Evolutionary conservation across 2,329 filamentous ascomycete genomes (phyloP).

Genomic region (Diaporthe sp.): DNA sequence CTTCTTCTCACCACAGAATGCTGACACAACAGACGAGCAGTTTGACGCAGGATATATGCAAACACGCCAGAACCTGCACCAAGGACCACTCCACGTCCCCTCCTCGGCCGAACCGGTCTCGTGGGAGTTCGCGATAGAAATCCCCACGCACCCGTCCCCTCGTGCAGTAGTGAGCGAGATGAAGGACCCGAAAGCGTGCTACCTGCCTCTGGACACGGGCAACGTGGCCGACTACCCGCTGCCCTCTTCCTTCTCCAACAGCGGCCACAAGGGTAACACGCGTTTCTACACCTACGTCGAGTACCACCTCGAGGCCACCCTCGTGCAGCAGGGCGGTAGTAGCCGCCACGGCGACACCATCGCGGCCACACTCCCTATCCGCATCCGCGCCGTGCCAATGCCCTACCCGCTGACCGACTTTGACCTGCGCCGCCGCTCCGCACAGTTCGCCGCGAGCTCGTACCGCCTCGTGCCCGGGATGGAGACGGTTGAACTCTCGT

Average conservation of each 20-base stretch:
- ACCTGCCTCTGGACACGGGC: slow-evolving; percentile 33
- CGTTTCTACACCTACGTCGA: slow-evolving; percentile 51
- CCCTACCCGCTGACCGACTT: slow-evolving; percentile 45
- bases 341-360: neutral
- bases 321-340: slow-evolving; percentile 40
- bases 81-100: slow-evolving; percentile 49
- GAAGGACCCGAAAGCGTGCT: slow-evolving; percentile 40
- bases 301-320: slow-evolving; percentile 51
- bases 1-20: too few species aligned
- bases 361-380: slow-evolving; percentile 47
- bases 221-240: slow-evolving; percentile 40
- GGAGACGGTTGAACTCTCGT: too few species aligned
- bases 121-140: slow-evolving; percentile 50
- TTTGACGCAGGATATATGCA: slow-evolving; percentile 15
- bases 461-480: slow-evolving; percentile 50
- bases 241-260: slow-evolving; percentile 41
- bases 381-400: slow-evolving; percentile 33
- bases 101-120: neutral
- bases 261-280: slow-evolving; percentile 16
- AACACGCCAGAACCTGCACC: slow-evolving; percentile 29
- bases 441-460: slow-evolving; percentile 41
- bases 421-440: neutral
- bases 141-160: slow-evolving; percentile 45
- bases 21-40: neutral
- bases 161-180: slow-evolving; percentile 8